phyloP scores from a whole-genome alignment of 2,329 filamentous ascomycete genomes.

The Thielaviopsis musarum region DNA sequence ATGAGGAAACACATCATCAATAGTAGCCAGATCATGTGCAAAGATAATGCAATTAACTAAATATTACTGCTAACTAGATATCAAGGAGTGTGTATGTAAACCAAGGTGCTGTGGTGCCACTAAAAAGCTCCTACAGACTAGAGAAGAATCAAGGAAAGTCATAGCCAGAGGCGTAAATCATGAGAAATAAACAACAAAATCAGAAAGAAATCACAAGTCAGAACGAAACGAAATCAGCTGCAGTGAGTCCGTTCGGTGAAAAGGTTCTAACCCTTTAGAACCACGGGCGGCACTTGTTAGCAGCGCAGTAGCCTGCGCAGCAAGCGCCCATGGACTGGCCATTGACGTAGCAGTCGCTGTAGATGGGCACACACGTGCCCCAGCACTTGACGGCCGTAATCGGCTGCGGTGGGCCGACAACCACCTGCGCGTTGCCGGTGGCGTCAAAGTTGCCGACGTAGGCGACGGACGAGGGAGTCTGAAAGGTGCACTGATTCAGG shows the following conservation, averaged over 20 bases:
- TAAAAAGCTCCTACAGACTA: too few relatives aligned
- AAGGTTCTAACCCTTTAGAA: neutral
- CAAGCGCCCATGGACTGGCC: constrained; percentile 23
- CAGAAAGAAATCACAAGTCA: neutral
- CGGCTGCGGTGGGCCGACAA: constrained; percentile 28
- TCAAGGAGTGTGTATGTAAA: neutral
- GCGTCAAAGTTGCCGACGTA: constrained; percentile 17
- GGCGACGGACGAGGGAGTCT: constrained; percentile 18
- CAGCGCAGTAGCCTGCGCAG: constrained; percentile 28
- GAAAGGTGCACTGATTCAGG: constrained; percentile 26
- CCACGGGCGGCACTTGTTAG: constrained; percentile 23
- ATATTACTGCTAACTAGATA: constrained; percentile 2
- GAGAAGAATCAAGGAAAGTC: neutral
- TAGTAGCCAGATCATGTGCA: neutral
- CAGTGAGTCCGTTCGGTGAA: too few relatives aligned
- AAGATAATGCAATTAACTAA: neutral
- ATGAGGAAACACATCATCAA: too few relatives aligned
- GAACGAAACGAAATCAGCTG: too few relatives aligned
- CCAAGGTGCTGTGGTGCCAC: too few relatives aligned
- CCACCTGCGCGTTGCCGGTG: constrained; percentile 22
- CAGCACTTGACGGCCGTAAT: constrained; percentile 26
- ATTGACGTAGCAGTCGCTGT: constrained; percentile 22
- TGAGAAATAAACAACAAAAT: neutral
- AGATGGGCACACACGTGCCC: constrained; percentile 26
- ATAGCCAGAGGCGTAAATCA: neutral